Percentiles rank a stretch among this genome's conserved stretches.
These are phyloP conservation scores for Adansonia rubrostipa DNA, from an alignment of 441 rosid genomes.

Conservation along the genomic window DNA sequence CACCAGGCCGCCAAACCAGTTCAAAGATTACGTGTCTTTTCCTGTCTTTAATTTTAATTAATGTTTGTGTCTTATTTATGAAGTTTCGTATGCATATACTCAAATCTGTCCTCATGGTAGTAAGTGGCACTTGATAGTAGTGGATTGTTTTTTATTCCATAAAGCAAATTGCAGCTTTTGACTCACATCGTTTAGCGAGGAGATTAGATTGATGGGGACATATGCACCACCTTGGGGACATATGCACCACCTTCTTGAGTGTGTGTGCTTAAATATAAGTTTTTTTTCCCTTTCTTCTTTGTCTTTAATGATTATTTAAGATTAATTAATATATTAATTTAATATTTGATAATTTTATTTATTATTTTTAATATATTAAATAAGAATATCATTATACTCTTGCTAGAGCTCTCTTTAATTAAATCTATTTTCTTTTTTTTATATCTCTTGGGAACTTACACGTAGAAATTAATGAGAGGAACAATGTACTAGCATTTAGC, in stretches of 20 bases:
- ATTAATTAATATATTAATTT: too few relatives aligned
- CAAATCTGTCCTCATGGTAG: too few relatives aligned
- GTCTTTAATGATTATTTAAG: too few relatives aligned
- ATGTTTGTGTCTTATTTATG: not conserved
- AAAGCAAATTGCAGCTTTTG: conserved; percentile 20
- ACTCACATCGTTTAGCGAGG: conserved; percentile 10
- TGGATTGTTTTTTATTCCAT: not conserved
- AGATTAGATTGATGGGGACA: conserved; percentile 15
- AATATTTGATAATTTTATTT: too few relatives aligned
- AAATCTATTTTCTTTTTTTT: too few relatives aligned
- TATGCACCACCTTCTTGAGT: not conserved
- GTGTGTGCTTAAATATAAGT: not conserved
- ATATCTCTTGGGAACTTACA: too few relatives aligned
- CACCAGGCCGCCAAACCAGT: not conserved
- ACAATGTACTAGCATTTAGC: not conserved
- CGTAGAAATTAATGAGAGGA: not conserved
- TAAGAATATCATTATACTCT: too few relatives aligned
- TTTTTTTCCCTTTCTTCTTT: not conserved
- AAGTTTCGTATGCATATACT: not conserved
- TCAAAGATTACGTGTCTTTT: not conserved
- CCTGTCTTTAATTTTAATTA: not conserved
- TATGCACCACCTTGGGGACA: conserved; percentile 14
- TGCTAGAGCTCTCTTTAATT: too few relatives aligned
- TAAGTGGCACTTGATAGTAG: not conserved
- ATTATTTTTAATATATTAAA: too few relatives aligned